Evolutionary conservation across 192 early-diverging fungal genomes (phyloP).

Genomic region (Gonapodya prolifera): DNA sequence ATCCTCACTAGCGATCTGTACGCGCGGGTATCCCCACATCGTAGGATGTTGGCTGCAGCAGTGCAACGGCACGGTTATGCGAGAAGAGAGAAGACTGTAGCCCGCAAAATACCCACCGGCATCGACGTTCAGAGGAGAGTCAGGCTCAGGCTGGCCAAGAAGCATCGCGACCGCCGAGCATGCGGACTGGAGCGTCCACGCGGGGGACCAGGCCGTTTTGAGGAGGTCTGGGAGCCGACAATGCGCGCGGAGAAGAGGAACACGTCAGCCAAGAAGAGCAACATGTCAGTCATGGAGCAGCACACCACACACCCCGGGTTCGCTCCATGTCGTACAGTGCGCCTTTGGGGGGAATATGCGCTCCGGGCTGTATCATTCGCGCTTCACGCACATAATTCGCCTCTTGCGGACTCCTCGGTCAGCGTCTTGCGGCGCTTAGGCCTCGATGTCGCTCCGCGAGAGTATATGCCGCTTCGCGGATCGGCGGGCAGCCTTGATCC

Average conservation of each 20-base stretch:
- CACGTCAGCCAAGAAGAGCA: too few species aligned
- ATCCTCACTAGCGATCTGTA: constrained; percentile 77
- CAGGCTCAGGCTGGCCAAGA: constrained; percentile 23
- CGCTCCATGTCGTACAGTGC: too few species aligned
- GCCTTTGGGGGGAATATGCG: too few species aligned
- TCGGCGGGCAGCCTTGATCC: too few species aligned
- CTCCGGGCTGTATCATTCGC: too few species aligned
- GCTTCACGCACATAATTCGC: too few species aligned
- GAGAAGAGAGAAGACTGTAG: background rate
- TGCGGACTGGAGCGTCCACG: constrained; percentile 82
- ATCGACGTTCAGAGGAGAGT: constrained; percentile 3
- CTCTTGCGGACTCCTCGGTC: too few species aligned
- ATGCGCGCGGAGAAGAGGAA: background rate
- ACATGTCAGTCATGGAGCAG: too few species aligned
- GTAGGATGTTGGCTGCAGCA: constrained; percentile 82
- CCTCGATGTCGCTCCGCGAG: too few species aligned
- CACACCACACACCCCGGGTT: too few species aligned
- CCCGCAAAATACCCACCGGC: background rate
- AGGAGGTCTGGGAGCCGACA: constrained; percentile 51
- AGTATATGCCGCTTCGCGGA: too few species aligned
- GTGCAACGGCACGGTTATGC: constrained; percentile 61
- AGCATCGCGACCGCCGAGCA: constrained; percentile 72
- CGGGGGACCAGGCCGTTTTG: constrained; percentile 86
- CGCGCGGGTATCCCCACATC: constrained; percentile 72
- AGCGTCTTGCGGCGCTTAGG: too few species aligned